A percentile compares a stretch with the other conserved stretches of the same genome.
Conservation (phyloP, 1,284 basidiomycete genomes). For the Tausonia pullulans region DNA sequence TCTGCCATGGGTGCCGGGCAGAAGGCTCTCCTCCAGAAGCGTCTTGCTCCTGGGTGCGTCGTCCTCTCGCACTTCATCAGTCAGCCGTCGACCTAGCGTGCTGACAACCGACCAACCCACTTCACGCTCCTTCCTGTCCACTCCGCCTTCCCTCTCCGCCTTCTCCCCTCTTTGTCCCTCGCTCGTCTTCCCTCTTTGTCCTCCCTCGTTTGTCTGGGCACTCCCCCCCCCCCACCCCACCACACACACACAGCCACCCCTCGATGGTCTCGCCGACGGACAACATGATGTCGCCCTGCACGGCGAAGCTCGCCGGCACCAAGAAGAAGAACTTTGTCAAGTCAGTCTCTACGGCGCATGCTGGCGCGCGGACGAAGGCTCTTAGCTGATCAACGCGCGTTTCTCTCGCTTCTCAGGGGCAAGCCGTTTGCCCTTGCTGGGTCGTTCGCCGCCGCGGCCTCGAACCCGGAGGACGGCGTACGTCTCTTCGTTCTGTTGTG, state of each 20-base stretch:
- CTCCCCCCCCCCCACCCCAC: background rate
- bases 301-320: slow-evolving; percentile 73
- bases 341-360: slow-evolving; percentile 40
- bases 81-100: too few relatives aligned
- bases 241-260: slow-evolving; percentile 50
- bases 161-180: background rate
- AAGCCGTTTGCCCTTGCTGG: slow-evolving; percentile 25
- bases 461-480: background rate
- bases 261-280: slow-evolving; percentile 81
- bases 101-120: too few relatives aligned
- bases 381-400: background rate
- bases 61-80: too few relatives aligned
- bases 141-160: background rate
- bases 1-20: slow-evolving; percentile 41
- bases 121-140: background rate
- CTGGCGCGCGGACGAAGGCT: too few relatives aligned
- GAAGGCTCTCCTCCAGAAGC: slow-evolving; percentile 77
- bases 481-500: background rate
- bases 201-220: background rate
- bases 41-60: slow-evolving; percentile 64
- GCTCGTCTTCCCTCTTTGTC: background rate
- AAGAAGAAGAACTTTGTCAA: slow-evolving; percentile 86
- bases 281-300: slow-evolving; percentile 79
- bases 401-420: slow-evolving; percentile 16
- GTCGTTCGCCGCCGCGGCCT: slow-evolving; percentile 23